These are phyloP conservation scores for Kurtzmaniella fragi DNA, from an alignment of 805 yeast genomes.

Conservation along the genomic window DNA sequence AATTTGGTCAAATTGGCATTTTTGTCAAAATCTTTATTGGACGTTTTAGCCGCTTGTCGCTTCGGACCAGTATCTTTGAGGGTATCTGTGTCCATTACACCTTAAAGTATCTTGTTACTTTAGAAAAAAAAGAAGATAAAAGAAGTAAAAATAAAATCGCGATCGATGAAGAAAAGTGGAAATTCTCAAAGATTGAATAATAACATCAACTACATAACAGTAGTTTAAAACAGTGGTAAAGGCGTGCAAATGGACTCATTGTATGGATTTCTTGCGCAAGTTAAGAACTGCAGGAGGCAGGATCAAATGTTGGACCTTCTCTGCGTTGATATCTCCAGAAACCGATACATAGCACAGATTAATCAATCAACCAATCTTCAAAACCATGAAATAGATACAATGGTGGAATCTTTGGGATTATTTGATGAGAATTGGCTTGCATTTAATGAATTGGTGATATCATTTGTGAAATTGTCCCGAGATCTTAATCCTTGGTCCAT, in stretches of 20 bases:
- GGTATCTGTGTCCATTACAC: neutral
- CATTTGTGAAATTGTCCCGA: conserved; percentile 44
- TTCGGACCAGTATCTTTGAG: neutral
- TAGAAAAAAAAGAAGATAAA: conserved; percentile 5
- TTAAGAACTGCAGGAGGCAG: no score
- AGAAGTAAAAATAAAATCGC: conserved; percentile 8
- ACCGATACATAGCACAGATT: conserved; percentile 20
- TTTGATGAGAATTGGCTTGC: conserved; percentile 39
- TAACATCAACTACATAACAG: no score
- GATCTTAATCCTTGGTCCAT: conserved; percentile 52
- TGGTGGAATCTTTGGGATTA: conserved; percentile 17
- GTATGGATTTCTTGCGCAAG: conserved; percentile 9
- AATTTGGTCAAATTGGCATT: conserved; percentile 5
- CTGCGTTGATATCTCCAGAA: conserved; percentile 18
- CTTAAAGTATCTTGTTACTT: neutral
- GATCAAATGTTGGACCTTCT: conserved; percentile 10
- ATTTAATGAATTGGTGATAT: conserved; percentile 38
- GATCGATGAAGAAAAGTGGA: conserved; percentile 23
- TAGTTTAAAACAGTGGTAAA: no score
- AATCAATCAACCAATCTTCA: conserved; percentile 14
- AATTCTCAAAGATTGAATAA: conserved; percentile 14
- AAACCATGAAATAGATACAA: conserved; percentile 11
- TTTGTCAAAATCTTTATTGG: conserved; percentile 1
- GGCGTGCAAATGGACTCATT: conserved; percentile 16
- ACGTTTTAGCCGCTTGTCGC: neutral